A percentile compares a stretch with the other conserved stretches of the same genome.
phyloP scores from a whole-genome alignment of 2,329 filamentous ascomycete species.

The Sporothrix variecibatus region DNA sequence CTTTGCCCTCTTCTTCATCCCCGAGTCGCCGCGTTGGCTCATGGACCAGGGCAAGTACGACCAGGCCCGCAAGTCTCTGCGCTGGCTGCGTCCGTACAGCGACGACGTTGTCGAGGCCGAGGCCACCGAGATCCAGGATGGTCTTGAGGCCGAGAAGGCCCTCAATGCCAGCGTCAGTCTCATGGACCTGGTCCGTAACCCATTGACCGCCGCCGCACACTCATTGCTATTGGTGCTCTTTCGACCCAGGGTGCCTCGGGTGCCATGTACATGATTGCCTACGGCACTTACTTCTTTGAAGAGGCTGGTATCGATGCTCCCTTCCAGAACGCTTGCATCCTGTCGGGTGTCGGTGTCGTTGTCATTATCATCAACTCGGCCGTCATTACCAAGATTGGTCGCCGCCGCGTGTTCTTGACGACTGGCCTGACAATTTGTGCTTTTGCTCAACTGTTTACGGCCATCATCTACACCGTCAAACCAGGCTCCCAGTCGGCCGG shows the following conservation, averaged over 20 bases:
- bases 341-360: conserved; percentile 55
- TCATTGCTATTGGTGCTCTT: conserved; percentile 50
- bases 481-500: conserved; percentile 43
- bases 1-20: conserved; percentile 43
- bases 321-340: conserved; percentile 59
- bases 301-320: conserved; percentile 58
- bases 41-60: conserved; percentile 42
- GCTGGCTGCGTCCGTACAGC: conserved; percentile 39
- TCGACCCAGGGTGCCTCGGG: conserved; percentile 56
- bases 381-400: conserved; percentile 55
- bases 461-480: conserved; percentile 51
- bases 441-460: conserved; percentile 55
- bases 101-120: conserved; percentile 40
- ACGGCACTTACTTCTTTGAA: conserved; percentile 61
- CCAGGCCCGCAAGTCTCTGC: conserved; percentile 38
- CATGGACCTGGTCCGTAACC: conserved; percentile 52
- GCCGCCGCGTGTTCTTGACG: conserved; percentile 55
- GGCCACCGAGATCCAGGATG: conserved; percentile 42
- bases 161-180: conserved; percentile 41
- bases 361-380: conserved; percentile 56
- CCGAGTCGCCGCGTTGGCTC: conserved; percentile 47
- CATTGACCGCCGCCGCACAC: conserved; percentile 53
- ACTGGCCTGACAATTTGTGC: conserved; percentile 54
- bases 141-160: conserved; percentile 40
- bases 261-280: conserved; percentile 59